These are phyloP conservation scores for Funneliformis mosseae DNA, from an alignment of 192 early-diverging fungal genomes.

Conservation along the genomic window DNA sequence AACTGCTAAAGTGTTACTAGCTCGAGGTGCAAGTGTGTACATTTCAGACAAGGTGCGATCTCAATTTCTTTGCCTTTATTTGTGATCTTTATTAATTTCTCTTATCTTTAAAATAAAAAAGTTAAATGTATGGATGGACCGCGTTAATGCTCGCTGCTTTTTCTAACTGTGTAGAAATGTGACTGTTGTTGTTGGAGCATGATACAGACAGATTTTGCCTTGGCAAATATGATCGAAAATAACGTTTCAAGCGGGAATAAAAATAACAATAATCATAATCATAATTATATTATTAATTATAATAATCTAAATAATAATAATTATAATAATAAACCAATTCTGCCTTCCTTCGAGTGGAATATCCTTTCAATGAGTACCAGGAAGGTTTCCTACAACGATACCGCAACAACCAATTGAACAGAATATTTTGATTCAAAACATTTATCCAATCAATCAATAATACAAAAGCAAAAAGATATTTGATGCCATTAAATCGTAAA, in stretches of 20 bases:
- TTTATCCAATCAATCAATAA: neutral
- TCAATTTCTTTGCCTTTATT: neutral
- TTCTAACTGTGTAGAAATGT: constrained; percentile 37
- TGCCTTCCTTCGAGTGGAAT: neutral
- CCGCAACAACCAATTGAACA: neutral
- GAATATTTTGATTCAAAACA: neutral
- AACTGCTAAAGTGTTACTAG: constrained; percentile 38
- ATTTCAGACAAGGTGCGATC: constrained; percentile 34
- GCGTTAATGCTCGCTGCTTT: constrained; percentile 49
- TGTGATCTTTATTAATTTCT: neutral
- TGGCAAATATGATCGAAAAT: constrained; percentile 40
- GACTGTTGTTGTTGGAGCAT: constrained; percentile 39
- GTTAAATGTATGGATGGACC: constrained; percentile 42
- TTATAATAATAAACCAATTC: neutral
- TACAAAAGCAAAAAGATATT: constrained; percentile 4
- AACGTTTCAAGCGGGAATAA: constrained; percentile 1
- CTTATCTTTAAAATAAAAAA: neutral
- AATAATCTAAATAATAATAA: neutral
- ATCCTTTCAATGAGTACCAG: neutral
- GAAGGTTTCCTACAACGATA: neutral
- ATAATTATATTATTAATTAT: neutral
- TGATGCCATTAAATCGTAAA: constrained; percentile 22
- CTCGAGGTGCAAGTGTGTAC: constrained; percentile 40
- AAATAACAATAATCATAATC: neutral
- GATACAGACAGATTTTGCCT: constrained; percentile 37